These are phyloP conservation scores for Sarocladium brachiariae DNA, from an alignment of 2,329 filamentous ascomycete genomes.

Conservation along the genomic window DNA sequence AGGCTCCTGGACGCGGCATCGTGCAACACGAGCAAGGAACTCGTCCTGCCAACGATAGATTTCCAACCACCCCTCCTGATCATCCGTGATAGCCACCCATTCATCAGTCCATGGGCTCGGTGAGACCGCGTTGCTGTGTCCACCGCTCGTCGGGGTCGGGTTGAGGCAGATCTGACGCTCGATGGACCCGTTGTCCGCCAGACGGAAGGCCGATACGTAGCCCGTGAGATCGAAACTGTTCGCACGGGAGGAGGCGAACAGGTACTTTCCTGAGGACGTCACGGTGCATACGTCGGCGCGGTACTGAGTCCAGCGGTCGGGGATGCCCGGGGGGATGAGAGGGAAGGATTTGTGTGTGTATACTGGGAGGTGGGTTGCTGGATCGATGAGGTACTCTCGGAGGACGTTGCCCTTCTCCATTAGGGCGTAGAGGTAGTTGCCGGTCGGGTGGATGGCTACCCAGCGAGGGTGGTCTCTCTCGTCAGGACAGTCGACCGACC, in stretches of 20 bases:
- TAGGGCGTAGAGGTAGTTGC: conserved; percentile 73
- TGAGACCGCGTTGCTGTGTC: conserved; percentile 81
- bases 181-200: conserved; percentile 62
- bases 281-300: conserved; percentile 78
- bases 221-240: conserved; percentile 71
- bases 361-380: conserved; percentile 63
- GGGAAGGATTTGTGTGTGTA: conserved; percentile 74
- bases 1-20: conserved; percentile 73
- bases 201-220: conserved; percentile 74
- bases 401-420: conserved; percentile 88
- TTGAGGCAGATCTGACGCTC: conserved; percentile 74
- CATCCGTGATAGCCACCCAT: conserved; percentile 84
- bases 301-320: conserved; percentile 55
- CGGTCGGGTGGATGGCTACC: conserved; percentile 76
- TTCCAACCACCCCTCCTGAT: conserved; percentile 81
- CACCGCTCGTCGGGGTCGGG: conserved; percentile 79
- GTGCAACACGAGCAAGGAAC: conserved; percentile 69
- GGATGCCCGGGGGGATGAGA: conserved; percentile 68
- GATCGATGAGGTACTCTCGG: conserved; percentile 75
- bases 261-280: conserved; percentile 61
- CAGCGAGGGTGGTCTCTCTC: conserved; percentile 75
- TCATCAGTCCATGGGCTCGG: conserved; percentile 81
- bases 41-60: conserved; percentile 84
- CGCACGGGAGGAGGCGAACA: conserved; percentile 78
- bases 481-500: conserved; percentile 64